These are phyloP conservation scores for Leccinum subgranulosum DNA, from an alignment of 768 basidiomycete species.

Conservation along the genomic window DNA sequence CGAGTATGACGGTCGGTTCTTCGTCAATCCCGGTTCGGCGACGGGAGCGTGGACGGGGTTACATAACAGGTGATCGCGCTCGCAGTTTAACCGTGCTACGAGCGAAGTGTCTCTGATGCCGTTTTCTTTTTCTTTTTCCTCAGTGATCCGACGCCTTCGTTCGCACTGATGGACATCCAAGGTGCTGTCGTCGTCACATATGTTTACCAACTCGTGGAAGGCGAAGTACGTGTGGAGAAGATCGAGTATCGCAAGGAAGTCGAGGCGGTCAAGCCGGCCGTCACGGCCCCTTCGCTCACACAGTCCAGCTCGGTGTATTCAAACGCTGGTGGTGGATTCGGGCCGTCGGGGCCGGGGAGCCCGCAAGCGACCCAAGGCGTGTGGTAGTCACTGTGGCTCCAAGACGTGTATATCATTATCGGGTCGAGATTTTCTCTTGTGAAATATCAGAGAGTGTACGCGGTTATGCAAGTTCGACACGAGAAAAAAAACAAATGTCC, in stretches of 20 bases:
- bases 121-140: background rate
- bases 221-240: constrained; percentile 91
- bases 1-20: constrained; percentile 89
- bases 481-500: constrained; percentile 25
- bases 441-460: background rate
- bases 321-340: constrained; percentile 22
- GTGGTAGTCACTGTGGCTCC: constrained; percentile 17
- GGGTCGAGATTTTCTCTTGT: background rate
- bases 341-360: constrained; percentile 22
- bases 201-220: constrained; percentile 92
- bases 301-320: constrained; percentile 34
- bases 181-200: constrained; percentile 96
- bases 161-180: constrained; percentile 97
- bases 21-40: constrained; percentile 93
- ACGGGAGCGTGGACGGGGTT: constrained; percentile 90
- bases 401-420: background rate
- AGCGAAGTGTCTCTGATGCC: background rate
- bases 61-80: constrained; percentile 7
- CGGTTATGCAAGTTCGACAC: no score
- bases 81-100: background rate
- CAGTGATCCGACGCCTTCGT: constrained; percentile 88
- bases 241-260: constrained; percentile 76
- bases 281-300: constrained; percentile 14
- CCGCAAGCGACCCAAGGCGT: constrained; percentile 26
- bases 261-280: constrained; percentile 35